Evolutionary conservation across 495 filamentous ascomycete genomes (phyloP), one percentile per base, ranked within the genome.

Genomic region (Podospora didyma): DNA sequence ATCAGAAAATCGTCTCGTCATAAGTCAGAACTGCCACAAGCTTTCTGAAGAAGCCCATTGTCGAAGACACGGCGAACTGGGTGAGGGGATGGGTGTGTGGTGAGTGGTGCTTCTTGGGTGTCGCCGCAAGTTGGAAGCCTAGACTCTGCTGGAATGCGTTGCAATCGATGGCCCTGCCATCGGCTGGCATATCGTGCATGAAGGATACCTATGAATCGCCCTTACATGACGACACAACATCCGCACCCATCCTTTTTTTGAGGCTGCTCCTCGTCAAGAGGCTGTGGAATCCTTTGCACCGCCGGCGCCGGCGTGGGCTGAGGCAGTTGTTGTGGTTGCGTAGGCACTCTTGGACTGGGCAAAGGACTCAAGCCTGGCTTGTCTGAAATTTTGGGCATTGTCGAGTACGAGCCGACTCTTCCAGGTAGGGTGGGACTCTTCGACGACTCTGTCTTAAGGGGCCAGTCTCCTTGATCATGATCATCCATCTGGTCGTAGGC

Each of bases 151-250:
- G 3, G 26, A 9, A 31, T n/a, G 9, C 9, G 9, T 31, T 31
- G 26, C 9, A 31, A 4, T 42, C 12, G n/a, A 42, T 17, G 39
- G 12, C 39, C 14, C 39, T 42, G 39, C 39, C 39, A 17, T 37
- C 39, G 12, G 5, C 5, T 42, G 14, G 5, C 39, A 1, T 42
- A 37, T 42, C 39, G 39, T 2, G n/a, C 14, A 17, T 16, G 4
- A 42, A 16, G 4, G 12, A 42, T 16, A n/a, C 11, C 20, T n/a
- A 21, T 39, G 42, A 23, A 23, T 28, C 41, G 22, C 1, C 14
- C 19, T 76, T 63, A 83, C 80, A 83, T 83, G 31, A 83, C 71
- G 41, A 79, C 63, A 57, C 80, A 83, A 63, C 79, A 82, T 34
- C 75, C 79, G 34, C 80, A 82, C 1, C 79, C 77, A 12, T 58